Percentiles rank a stretch among this genome's conserved stretches.
These are phyloP conservation scores for Pichia ethanolica DNA, from an alignment of 805 yeast genomes.

Conservation along the genomic window DNA sequence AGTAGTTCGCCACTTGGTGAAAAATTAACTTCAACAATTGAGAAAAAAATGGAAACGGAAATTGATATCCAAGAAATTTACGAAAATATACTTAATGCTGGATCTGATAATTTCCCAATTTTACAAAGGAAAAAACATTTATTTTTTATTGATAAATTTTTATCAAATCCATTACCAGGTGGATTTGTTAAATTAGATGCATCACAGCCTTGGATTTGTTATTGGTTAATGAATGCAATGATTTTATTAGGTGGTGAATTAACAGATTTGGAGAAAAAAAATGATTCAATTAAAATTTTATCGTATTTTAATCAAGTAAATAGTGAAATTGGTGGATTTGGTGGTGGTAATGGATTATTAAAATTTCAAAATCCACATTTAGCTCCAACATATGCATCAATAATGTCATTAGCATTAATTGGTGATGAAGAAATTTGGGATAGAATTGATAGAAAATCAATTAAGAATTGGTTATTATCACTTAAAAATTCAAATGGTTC, in stretches of 20 bases:
- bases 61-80: slow-evolving; percentile 24
- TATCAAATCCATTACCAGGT: slow-evolving; percentile 41
- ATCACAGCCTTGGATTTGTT: slow-evolving; percentile 85
- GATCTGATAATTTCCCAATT: slow-evolving; percentile 25
- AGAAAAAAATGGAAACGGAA: slow-evolving; percentile 35
- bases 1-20: slow-evolving; percentile 12
- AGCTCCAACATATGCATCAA: slow-evolving; percentile 77
- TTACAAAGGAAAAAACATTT: slow-evolving; percentile 32
- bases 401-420: slow-evolving; percentile 51
- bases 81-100: slow-evolving; percentile 24
- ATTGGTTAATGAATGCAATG: slow-evolving; percentile 68
- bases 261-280: slow-evolving; percentile 11
- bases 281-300: slow-evolving; percentile 8
- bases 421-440: slow-evolving; percentile 36
- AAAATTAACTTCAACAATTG: slow-evolving; percentile 29
- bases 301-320: not conserved
- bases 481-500: slow-evolving; percentile 69
- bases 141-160: slow-evolving; percentile 34
- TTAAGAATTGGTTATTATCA: slow-evolving; percentile 58
- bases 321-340: slow-evolving; percentile 48
- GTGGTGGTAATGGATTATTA: slow-evolving; percentile 54
- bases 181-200: slow-evolving; percentile 63
- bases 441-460: slow-evolving; percentile 35
- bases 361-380: slow-evolving; percentile 70
- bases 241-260: slow-evolving; percentile 26